Evolutionary conservation across 2,329 filamentous ascomycete species (phyloP).

Genomic region (Pyrenochaeta sp.): DNA sequence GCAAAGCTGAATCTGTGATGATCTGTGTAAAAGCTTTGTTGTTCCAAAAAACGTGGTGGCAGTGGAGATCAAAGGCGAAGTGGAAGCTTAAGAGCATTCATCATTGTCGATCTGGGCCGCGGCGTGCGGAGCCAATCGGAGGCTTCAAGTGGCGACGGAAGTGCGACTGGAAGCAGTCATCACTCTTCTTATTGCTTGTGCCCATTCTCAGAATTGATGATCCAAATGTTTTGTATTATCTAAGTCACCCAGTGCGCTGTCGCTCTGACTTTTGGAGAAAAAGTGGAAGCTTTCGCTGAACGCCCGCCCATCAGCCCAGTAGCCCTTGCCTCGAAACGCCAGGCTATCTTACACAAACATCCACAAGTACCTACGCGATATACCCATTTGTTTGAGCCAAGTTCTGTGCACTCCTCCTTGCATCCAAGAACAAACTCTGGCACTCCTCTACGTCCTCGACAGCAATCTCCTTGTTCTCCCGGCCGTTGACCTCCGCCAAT

Average conservation of each 20-base stretch:
- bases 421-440: constrained; percentile 58
- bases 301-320: constrained; percentile 4
- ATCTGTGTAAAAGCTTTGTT: neutral
- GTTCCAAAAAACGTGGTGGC: neutral
- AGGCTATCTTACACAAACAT: constrained; percentile 15
- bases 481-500: constrained; percentile 75
- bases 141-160: constrained; percentile 27
- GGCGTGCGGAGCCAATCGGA: constrained; percentile 32
- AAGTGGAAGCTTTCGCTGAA: constrained; percentile 3
- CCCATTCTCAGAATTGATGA: neutral
- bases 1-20: neutral
- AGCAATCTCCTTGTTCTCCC: constrained; percentile 57
- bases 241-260: constrained; percentile 9
- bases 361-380: constrained; percentile 35
- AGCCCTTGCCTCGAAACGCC: constrained; percentile 17
- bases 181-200: neutral
- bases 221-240: constrained; percentile 1
- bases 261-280: constrained; percentile 13
- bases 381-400: constrained; percentile 40
- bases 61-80: constrained; percentile 6
- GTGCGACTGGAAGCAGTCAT: neutral
- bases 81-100: constrained; percentile 6
- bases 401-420: constrained; percentile 55
- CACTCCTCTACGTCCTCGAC: constrained; percentile 65
- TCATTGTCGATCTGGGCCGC: constrained; percentile 13